These are phyloP conservation scores for Apiospora aurea DNA, from an alignment of 2,329 filamentous ascomycete genomes.

Conservation along the genomic window DNA sequence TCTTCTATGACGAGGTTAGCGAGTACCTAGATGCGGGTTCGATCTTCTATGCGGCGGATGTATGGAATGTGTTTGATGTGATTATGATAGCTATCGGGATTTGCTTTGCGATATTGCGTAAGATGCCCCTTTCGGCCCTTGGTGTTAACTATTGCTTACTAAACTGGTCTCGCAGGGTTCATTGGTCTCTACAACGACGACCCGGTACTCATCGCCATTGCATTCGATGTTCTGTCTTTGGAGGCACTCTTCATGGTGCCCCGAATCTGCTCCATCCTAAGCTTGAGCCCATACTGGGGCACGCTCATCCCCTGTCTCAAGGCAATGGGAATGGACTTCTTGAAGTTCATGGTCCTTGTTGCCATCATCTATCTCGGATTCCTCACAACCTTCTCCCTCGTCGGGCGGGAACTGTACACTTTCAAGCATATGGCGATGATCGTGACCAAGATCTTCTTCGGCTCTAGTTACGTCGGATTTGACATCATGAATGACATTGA, in stretches of 20 bases:
- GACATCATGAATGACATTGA: slow-evolving; percentile 69
- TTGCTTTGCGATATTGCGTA: slow-evolving; percentile 75
- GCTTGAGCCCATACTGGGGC: slow-evolving; percentile 88
- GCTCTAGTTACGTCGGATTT: slow-evolving; percentile 78
- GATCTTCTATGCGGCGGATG: slow-evolving; percentile 83
- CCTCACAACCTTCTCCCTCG: slow-evolving; percentile 82
- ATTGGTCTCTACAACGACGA: slow-evolving; percentile 70
- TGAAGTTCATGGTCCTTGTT: slow-evolving; percentile 77
- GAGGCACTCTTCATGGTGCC: slow-evolving; percentile 92
- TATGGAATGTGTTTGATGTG: slow-evolving; percentile 80
- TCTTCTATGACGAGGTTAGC: slow-evolving; percentile 86
- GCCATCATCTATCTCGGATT: slow-evolving; percentile 87
- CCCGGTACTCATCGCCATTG: slow-evolving; percentile 71
- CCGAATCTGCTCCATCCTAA: slow-evolving; percentile 85
- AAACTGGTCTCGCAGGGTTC: slow-evolving; percentile 56
- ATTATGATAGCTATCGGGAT: slow-evolving; percentile 77
- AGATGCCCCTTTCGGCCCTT: slow-evolving; percentile 45
- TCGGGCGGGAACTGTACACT: slow-evolving; percentile 74
- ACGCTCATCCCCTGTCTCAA: slow-evolving; percentile 89
- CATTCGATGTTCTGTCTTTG: slow-evolving; percentile 88
- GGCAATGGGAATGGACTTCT: slow-evolving; percentile 92
- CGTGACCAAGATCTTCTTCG: slow-evolving; percentile 82
- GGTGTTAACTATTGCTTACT: neutral
- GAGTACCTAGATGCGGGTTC: slow-evolving; percentile 87
- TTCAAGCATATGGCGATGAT: slow-evolving; percentile 76